These are phyloP conservation scores for Butyriboletus appendiculatus DNA, from an alignment of 1,284 basidiomycete genomes.

Conservation along the genomic window DNA sequence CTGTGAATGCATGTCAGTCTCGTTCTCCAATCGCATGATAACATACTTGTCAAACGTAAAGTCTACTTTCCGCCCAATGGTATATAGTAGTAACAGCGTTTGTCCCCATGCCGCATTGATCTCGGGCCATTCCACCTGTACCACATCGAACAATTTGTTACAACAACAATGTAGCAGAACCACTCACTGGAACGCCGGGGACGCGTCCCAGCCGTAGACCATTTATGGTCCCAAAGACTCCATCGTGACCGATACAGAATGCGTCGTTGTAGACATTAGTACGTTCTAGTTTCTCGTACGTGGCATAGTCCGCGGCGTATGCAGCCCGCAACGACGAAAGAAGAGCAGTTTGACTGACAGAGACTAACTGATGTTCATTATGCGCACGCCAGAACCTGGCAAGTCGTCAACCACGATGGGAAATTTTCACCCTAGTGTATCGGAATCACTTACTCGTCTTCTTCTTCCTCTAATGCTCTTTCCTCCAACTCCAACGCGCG, in stretches of 20 bases:
- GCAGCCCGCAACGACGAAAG: conserved; percentile 73
- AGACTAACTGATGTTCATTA: conserved; percentile 67
- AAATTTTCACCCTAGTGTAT: not conserved
- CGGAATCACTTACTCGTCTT: conserved; percentile 64
- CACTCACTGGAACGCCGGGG: conserved; percentile 67
- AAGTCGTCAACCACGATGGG: conserved; percentile 5
- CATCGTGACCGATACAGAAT: conserved; percentile 96
- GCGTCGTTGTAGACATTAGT: conserved; percentile 99
- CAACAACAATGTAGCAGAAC: not conserved
- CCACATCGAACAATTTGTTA: conserved; percentile 7
- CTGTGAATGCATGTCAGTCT: conserved; percentile 42
- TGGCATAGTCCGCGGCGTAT: conserved; percentile 72
- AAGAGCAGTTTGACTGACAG: conserved; percentile 67
- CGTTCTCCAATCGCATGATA: conserved; percentile 5
- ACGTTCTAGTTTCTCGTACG: conserved; percentile 83
- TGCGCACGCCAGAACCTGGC: conserved; percentile 82
- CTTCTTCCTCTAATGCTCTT: conserved; percentile 71
- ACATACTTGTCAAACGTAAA: conserved; percentile 81
- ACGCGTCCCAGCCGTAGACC: conserved; percentile 90
- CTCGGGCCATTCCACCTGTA: conserved; percentile 94
- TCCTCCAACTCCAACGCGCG: conserved; percentile 74
- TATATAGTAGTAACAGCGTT: conserved; percentile 88
- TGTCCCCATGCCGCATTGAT: conserved; percentile 99
- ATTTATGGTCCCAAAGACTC: conserved; percentile 95
- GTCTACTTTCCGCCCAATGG: conserved; percentile 87